Base-by-base conservation (phyloP, 495 filamentous ascomycete genomes). In the Penicillium verhagenii region DNA sequence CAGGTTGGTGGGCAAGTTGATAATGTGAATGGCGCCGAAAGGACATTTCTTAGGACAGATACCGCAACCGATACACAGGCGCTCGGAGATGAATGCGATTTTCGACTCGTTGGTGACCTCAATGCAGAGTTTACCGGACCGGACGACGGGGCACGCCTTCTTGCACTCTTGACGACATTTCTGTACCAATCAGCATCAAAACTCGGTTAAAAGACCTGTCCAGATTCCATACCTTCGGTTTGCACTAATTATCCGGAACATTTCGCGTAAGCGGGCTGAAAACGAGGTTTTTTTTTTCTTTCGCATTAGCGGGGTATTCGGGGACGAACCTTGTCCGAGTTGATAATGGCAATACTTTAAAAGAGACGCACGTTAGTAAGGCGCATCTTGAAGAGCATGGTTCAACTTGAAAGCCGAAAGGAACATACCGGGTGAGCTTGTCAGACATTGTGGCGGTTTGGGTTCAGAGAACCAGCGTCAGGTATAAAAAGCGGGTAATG, bases 121-220 rank as follows among this genome's bases (percentile, higher is more conserved):
- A 65, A 96, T 92, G 73, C 94, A 98, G 51, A 98, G 88, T 80
- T 96, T 96, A 73, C 94, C 95, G 29, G 91, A 94, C 37, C 94
- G 87, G 52, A 98, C 94, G 40, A 98, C 91, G n/a, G 95, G 94
- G 70, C 94, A 98, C 6, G 91, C 91, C 73, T 96, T 96, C 76
- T 97, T 97, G 84, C 95, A 98, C 77, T 98, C 94, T 79, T 98
- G 94, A 60, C 92, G 82, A 75, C 90, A 96, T 90, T 95, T 92
- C 86, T 90, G 3, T 11, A 10, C 23, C 39, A 25, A 47, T 20
- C 35, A 54, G 52, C 19, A 23, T 16, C 6, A 25, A 1, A 16
- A 3, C 1, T 14, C 3, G n/a, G n/a, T 9, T 5, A 10, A 9
- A 31, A 18, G 35, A 42, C 23, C 3, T 28, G 14, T 19, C 33